These are phyloP conservation scores for Colletotrichum cereale DNA, from an alignment of 2,329 filamentous ascomycete genomes.

Conservation along the genomic window DNA sequence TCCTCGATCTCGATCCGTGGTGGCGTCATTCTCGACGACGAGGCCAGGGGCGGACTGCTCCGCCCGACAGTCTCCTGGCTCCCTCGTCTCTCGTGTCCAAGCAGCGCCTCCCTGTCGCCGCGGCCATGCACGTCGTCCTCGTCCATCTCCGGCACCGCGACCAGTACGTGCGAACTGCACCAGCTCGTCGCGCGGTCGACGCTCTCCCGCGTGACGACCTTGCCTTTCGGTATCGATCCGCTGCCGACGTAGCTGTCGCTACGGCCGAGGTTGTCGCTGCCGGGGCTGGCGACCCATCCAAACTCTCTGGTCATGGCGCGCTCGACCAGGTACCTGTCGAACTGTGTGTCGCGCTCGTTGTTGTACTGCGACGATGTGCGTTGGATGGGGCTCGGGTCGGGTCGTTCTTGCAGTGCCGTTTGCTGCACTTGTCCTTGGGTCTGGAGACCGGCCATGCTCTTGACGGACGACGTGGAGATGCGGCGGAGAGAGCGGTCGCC, in stretches of 20 bases:
- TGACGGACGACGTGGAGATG: slow-evolving; percentile 35
- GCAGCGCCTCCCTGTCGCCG: slow-evolving; percentile 47
- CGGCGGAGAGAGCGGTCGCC: slow-evolving; percentile 39
- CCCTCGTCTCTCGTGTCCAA: slow-evolving; percentile 41
- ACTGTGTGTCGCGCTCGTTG: slow-evolving; percentile 47
- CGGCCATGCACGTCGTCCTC: slow-evolving; percentile 44
- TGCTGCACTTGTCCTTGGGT: slow-evolving; percentile 12
- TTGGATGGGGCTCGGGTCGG: slow-evolving; percentile 7
- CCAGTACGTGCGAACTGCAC: slow-evolving; percentile 53
- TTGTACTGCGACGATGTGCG: slow-evolving; percentile 42
- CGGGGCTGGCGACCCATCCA: slow-evolving; percentile 46
- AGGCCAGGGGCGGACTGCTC: background rate
- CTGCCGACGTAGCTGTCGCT: slow-evolving; percentile 46
- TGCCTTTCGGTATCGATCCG: slow-evolving; percentile 41
- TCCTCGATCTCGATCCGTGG: slow-evolving; percentile 41
- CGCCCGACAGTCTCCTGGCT: slow-evolving; percentile 25
- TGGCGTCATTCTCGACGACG: background rate
- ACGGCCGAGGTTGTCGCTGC: slow-evolving; percentile 40
- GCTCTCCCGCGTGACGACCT: slow-evolving; percentile 41
- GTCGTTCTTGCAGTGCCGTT: slow-evolving; percentile 12
- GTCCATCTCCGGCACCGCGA: slow-evolving; percentile 56
- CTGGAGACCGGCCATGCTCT: slow-evolving; percentile 15
- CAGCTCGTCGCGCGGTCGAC: slow-evolving; percentile 51
- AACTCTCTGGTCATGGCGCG: slow-evolving; percentile 50
- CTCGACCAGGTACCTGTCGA: slow-evolving; percentile 48